A percentile compares a stretch with the other conserved stretches of the same genome.
Conservation (phyloP, 2,329 filamentous ascomycete species). For the Endothia cerciana region DNA sequence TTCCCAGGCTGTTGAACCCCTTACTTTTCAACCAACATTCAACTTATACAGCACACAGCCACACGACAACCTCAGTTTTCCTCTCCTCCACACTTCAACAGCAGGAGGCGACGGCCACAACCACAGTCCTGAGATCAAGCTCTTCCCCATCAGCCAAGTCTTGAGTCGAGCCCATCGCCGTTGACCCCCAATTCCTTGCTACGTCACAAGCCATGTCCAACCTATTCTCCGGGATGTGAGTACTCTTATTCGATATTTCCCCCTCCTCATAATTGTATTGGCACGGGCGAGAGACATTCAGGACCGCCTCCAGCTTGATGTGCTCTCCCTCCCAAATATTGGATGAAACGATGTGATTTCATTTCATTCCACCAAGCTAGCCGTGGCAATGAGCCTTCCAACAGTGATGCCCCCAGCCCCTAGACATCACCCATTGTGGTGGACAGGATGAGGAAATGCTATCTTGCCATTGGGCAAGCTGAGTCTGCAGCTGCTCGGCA, state of each 20-base stretch:
- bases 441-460: conserved; percentile 6
- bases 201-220: conserved; percentile 54
- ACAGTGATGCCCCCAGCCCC: background rate
- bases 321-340: background rate
- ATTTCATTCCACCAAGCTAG: background rate
- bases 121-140: background rate
- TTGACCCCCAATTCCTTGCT: background rate
- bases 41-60: conserved; percentile 16
- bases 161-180: background rate
- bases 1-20: conserved; percentile 16
- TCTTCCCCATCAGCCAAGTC: background rate
- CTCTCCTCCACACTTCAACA: conserved; percentile 1
- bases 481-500: background rate
- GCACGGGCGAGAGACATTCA: background rate
- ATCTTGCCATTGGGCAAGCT: conserved; percentile 5
- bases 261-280: background rate
- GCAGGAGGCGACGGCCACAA: background rate
- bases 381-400: conserved; percentile 2
- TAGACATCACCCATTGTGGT: background rate
- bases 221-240: conserved; percentile 66
- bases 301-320: background rate
- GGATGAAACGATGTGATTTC: background rate
- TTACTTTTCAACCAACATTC: conserved; percentile 9
- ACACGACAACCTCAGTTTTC: conserved; percentile 6
- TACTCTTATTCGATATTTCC: conserved; percentile 33